Evolutionary conservation across 1,139 yeast genomes (phyloP).

Genomic region (Geotrichum candidum): DNA sequence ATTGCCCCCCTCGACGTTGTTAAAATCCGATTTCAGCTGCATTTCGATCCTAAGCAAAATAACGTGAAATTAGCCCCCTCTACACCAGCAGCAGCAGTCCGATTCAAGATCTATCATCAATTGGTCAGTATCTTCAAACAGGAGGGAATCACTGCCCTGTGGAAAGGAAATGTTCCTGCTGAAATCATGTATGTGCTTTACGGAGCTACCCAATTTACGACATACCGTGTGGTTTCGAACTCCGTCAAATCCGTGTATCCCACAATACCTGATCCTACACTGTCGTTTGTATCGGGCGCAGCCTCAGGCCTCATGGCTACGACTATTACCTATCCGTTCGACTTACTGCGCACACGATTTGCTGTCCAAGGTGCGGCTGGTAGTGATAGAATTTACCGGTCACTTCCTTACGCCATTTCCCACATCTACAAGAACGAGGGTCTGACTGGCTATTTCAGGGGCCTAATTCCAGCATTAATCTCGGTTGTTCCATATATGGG

Average conservation of each 20-base stretch:
- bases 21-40: slow-evolving; percentile 78
- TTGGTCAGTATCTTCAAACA: slow-evolving; percentile 37
- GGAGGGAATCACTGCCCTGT: slow-evolving; percentile 61
- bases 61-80: neutral
- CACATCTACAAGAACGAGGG: slow-evolving; percentile 49
- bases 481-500: slow-evolving; percentile 66
- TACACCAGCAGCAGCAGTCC: neutral
- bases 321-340: slow-evolving; percentile 75
- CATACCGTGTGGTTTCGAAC: slow-evolving; percentile 54
- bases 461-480: slow-evolving; percentile 55
- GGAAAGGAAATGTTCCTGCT: slow-evolving; percentile 97
- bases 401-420: slow-evolving; percentile 42
- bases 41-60: slow-evolving; percentile 20
- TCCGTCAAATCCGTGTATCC: slow-evolving; percentile 32
- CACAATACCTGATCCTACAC: slow-evolving; percentile 39
- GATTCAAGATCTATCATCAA: slow-evolving; percentile 29
- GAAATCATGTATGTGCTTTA: slow-evolving; percentile 76
- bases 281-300: slow-evolving; percentile 63
- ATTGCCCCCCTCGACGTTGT: slow-evolving; percentile 89
- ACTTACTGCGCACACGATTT: slow-evolving; percentile 73
- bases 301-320: slow-evolving; percentile 75
- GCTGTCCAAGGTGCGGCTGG: slow-evolving; percentile 42
- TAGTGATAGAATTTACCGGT: slow-evolving; percentile 46
- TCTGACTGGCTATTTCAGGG: slow-evolving; percentile 52
- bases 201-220: slow-evolving; percentile 78